Evolutionary conservation across 129 eudicot species (phyloP), one percentile per base, ranked within the genome.

Genomic region (Lactuca saligna): DNA sequence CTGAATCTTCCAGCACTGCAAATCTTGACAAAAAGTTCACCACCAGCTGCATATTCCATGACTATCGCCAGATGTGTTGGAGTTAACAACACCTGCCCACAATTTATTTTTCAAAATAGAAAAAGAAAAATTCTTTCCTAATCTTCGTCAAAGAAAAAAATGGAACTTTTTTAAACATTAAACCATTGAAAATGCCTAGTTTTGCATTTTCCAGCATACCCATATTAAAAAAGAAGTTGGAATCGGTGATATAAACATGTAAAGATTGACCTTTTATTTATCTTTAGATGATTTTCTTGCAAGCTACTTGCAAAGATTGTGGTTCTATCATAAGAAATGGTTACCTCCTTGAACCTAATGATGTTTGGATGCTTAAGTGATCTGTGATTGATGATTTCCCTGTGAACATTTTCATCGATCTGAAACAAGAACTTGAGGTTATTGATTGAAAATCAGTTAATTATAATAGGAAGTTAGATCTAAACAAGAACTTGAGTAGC

Each of bases 11-110:
- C 92, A 65, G 88, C 88, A 57, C 78, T 80, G 83, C 92, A 86
- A 42, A 86, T 86, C 69, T 78, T 71, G 58, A 71, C 84, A 66
- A 86, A 86, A 35, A 86, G 88, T 71, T 86, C 92, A 38, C 92
- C 92, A 59, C 92, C 92, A 59, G 92, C 86, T 63, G 92, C 92
- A 53, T 86, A 86, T 83, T 86, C 92, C 92, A 83, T 86, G 56
- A 86, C 92, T 70, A 86, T 86, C 37, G 82, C 92, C 51, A 86
- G 71, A 62, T 86, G 88, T 60, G 92, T 77, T 15, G 92, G 92
- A 25, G 92, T 86, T 75, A 86, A 75, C 53, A 83, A 15, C 49
- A 86, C 87, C 91, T 85, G 76, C 74, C 75, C 56, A 29, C 15
- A 62, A 50, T 32, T 63, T 73, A 37, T 25, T 14, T 14, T 39